Evolutionary conservation across 768 basidiomycete genomes (phyloP), one percentile per base, ranked within the genome.

Genomic region (Tulasnella sp.): DNA sequence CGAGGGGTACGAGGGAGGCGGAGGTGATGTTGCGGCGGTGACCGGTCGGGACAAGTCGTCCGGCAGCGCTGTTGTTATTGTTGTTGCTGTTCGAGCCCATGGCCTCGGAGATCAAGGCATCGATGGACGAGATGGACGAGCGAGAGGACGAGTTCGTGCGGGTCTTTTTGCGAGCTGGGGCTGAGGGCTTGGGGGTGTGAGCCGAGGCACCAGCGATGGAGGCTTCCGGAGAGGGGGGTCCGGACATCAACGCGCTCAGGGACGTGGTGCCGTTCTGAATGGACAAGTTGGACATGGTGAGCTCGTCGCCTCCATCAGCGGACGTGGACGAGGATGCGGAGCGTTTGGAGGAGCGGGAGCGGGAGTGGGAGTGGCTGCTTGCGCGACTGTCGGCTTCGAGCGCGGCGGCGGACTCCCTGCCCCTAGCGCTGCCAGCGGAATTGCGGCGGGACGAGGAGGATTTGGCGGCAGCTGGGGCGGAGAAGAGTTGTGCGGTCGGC

Each of bases 11-110:
- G 29, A 94, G 87, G 2, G 87, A 82, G 42, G 88, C 88, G 3
- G 93, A 91, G 4, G 88, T 89, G 57, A 91, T 84, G 83, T 91
- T 91, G 83, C 89, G 91, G 80, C 92, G 90, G 9, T 91, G 92
- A n/a, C 91, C 91, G 2, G 89, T 93, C 5, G 88, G 89, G 0
- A 69, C 78, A 15, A 80, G 79, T 16, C 78, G 78, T 39, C 57
- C 85, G 84, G 81, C 40, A 77, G 46, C 80, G 80, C 72, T 80
- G 75, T 42, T 69, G 40, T 16, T 20, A 42, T 29, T 70, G n/a
- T 35, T 67, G 29, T 13, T 67, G 29, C 11, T 67, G 29, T 32
- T 67, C 29, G 61, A 18, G 29, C 61, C 61, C 42, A 48, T 57
- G 23, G 55, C 44, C n/a, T 76, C 57, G 15, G 39, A 40, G 35